Conservation (phyloP, 352 stramenopile species). For the Blastocystis sp. region DNA sequence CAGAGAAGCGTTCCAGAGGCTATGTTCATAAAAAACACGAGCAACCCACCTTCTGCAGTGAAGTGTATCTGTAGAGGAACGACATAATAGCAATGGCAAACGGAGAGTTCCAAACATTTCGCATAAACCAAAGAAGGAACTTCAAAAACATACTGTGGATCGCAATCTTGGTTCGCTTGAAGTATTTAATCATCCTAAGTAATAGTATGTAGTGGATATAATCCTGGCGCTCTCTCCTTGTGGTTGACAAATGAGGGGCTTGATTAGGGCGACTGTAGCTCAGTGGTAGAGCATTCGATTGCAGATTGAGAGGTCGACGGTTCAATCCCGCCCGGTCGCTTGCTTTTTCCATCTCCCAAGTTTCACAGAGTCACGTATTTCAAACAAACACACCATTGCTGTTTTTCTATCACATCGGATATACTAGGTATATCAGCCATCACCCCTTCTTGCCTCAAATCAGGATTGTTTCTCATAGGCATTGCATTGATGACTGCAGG, state of each 20-base stretch:
- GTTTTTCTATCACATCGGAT: background rate
- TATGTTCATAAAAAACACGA: background rate
- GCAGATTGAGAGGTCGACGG: constrained; percentile 62
- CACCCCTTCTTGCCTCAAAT: background rate
- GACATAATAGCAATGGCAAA: background rate
- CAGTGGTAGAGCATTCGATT: constrained; percentile 63
- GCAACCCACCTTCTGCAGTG: background rate
- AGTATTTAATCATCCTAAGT: constrained; percentile 6
- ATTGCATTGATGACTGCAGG: background rate
- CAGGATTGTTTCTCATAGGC: background rate
- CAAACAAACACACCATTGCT: background rate
- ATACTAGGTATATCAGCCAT: background rate
- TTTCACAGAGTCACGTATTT: background rate
- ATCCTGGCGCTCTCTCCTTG: too few species aligned
- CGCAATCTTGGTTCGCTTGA: constrained; percentile 17
- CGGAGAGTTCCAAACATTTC: constrained; percentile 23
- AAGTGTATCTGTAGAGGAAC: background rate
- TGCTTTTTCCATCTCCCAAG: background rate
- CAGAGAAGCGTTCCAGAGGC: background rate
- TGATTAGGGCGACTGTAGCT: background rate
- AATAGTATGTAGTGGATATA: too few species aligned
- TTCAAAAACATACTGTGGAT: background rate
- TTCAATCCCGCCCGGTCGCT: constrained; percentile 59
- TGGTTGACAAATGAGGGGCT: background rate
- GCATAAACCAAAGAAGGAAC: constrained; percentile 38